phyloP scores from a whole-genome alignment of 2,329 filamentous ascomycete species.

The Periconia macrospinosa region DNA sequence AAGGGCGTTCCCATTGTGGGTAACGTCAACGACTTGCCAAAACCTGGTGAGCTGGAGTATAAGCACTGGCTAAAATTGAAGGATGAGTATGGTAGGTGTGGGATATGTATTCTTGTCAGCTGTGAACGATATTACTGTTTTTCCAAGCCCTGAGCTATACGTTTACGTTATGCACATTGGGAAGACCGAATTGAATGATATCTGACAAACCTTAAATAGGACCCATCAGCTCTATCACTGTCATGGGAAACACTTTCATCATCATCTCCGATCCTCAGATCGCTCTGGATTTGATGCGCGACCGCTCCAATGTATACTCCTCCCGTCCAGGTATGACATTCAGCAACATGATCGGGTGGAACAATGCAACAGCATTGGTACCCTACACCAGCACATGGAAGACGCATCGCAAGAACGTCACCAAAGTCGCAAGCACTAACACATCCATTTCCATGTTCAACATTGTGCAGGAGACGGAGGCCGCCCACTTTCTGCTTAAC shows the following conservation, averaged over 20 bases:
- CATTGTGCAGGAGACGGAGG: constrained; percentile 21
- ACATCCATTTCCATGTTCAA: constrained; percentile 21
- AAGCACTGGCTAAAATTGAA: constrained; percentile 51
- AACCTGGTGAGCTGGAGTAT: constrained; percentile 41
- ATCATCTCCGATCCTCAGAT: constrained; percentile 32
- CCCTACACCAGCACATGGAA: constrained; percentile 20
- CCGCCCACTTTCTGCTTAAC: constrained; percentile 26
- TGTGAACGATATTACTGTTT: neutral
- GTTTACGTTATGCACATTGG: too few species aligned
- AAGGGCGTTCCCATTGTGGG: constrained; percentile 53
- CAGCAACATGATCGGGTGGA: constrained; percentile 22
- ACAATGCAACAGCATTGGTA: constrained; percentile 17
- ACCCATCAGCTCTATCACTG: constrained; percentile 33
- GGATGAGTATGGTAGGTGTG: constrained; percentile 19
- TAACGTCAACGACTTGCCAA: constrained; percentile 54
- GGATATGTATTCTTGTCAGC: neutral
- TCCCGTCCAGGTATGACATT: constrained; percentile 20
- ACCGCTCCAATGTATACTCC: constrained; percentile 25
- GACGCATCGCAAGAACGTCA: constrained; percentile 25
- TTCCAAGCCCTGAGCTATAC: neutral
- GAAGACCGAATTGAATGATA: neutral
- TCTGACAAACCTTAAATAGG: constrained; percentile 7
- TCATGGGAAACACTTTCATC: constrained; percentile 31
- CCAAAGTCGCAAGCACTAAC: constrained; percentile 22
- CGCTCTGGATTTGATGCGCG: constrained; percentile 26